A percentile compares a stretch with the other conserved stretches of the same genome.
These are phyloP conservation scores for Fraxinus cuspidata DNA, from an alignment of 257 asterid species.

Conservation along the genomic window DNA sequence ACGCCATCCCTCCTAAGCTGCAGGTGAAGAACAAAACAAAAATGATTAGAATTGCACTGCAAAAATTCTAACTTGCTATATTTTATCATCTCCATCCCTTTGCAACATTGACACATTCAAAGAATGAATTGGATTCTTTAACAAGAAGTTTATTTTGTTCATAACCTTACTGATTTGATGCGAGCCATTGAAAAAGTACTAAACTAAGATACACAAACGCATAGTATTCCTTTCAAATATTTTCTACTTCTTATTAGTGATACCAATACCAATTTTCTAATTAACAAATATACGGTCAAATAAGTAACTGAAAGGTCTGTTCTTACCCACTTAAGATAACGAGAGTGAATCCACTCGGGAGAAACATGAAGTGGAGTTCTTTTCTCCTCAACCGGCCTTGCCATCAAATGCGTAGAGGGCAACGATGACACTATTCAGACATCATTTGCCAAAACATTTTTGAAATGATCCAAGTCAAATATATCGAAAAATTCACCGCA, in stretches of 20 bases:
- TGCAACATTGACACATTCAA: background rate
- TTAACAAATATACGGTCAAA: background rate
- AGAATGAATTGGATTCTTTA: background rate
- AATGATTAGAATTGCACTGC: background rate
- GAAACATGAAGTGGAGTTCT: slow-evolving; percentile 68
- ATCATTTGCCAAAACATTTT: slow-evolving; percentile 70
- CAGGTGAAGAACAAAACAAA: slow-evolving; percentile 20
- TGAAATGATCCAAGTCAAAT: slow-evolving; percentile 93
- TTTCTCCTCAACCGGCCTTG: slow-evolving; percentile 88
- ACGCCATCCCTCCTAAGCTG: slow-evolving; percentile 93
- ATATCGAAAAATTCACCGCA: slow-evolving; percentile 94
- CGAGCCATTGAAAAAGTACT: background rate
- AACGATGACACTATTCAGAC: slow-evolving; percentile 80
- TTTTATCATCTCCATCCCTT: background rate
- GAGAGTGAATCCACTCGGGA: slow-evolving; percentile 86
- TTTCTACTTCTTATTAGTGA: background rate
- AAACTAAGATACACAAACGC: background rate
- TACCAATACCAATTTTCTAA: background rate
- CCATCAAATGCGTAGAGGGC: slow-evolving; percentile 90
- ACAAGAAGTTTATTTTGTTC: background rate
- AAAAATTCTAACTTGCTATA: background rate
- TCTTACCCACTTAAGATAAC: slow-evolving; percentile 56
- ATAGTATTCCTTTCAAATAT: background rate
- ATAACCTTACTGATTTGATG: background rate
- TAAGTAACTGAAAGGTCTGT: background rate